Percentiles rank a stretch among this genome's conserved stretches.
Conservation (phyloP, 2,329 filamentous ascomycete genomes). For the Thielaviopsis punctulata region DNA sequence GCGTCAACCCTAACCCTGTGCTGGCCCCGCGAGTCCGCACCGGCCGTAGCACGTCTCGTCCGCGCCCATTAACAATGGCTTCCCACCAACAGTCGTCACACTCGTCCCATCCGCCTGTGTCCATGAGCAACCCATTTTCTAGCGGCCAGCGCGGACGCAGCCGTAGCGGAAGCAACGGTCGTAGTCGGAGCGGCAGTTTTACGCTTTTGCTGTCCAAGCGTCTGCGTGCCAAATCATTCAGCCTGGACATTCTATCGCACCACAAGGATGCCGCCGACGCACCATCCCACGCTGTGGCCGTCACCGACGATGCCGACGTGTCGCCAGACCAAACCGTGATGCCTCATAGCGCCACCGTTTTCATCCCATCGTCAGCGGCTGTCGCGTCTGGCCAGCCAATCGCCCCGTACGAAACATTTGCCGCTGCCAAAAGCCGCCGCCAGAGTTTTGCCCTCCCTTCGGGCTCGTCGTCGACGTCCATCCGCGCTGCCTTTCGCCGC, state of each 20-base stretch:
- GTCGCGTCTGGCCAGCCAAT: not conserved
- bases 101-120: conserved; percentile 4
- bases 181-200: conserved; percentile 22
- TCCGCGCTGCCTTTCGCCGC: conserved; percentile 36
- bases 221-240: conserved; percentile 25
- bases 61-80: conserved; percentile 5
- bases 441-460: conserved; percentile 16
- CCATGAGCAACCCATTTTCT: conserved; percentile 1
- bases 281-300: not conserved
- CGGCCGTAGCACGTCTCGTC: conserved; percentile 4
- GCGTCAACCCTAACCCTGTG: not conserved
- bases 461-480: conserved; percentile 17
- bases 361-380: not conserved
- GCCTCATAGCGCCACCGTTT: not conserved
- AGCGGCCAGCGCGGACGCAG: not conserved
- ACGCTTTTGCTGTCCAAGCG: conserved; percentile 34
- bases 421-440: conserved; percentile 13
- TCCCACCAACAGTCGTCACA: not conserved
- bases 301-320: not conserved
- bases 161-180: too few species aligned
- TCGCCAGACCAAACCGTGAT: not conserved
- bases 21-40: not conserved
- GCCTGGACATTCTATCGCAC: conserved; percentile 17
- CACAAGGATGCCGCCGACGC: conserved; percentile 12
- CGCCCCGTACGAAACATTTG: conserved; percentile 5